phyloP scores from a whole-genome alignment of 2,329 filamentous ascomycete genomes.

The Colletotrichum sublineola region DNA sequence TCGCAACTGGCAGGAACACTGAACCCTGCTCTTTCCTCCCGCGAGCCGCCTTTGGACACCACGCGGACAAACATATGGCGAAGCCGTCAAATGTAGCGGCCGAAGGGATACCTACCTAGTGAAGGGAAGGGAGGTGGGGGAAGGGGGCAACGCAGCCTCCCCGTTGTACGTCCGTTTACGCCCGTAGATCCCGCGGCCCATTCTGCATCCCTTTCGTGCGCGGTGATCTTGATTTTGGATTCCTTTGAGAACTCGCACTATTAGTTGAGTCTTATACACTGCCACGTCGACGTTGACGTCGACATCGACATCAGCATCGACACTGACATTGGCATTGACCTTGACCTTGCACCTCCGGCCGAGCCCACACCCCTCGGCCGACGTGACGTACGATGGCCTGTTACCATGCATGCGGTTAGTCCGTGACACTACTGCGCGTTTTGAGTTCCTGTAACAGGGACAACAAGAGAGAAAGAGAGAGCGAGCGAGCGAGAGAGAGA shows the following conservation, averaged over 20 bases:
- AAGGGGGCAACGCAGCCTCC: neutral
- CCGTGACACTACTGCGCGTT: slow-evolving; percentile 5
- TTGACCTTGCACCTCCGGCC: too few species aligned
- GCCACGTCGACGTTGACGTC: neutral
- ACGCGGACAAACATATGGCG: slow-evolving; percentile 6
- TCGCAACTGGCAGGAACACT: neutral
- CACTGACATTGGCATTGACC: neutral
- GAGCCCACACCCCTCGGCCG: too few species aligned
- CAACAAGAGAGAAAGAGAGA: too few species aligned
- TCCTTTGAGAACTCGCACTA: too few species aligned
- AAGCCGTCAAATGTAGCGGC: neutral
- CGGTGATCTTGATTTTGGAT: neutral
- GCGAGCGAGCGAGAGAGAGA: too few species aligned
- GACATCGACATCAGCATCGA: neutral
- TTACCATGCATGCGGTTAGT: neutral
- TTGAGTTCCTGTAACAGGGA: neutral
- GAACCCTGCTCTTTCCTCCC: neutral
- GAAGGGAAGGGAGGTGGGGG: too few species aligned
- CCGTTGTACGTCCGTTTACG: slow-evolving; percentile 2
- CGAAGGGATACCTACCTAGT: too few species aligned
- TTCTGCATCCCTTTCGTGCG: slow-evolving; percentile 1
- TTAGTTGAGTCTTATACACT: too few species aligned
- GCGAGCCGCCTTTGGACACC: neutral
- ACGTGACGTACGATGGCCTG: neutral
- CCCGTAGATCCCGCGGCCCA: slow-evolving; percentile 1